Conservation (phyloP, 2,329 filamentous ascomycete genomes). For the Clarireedia hainanense region DNA sequence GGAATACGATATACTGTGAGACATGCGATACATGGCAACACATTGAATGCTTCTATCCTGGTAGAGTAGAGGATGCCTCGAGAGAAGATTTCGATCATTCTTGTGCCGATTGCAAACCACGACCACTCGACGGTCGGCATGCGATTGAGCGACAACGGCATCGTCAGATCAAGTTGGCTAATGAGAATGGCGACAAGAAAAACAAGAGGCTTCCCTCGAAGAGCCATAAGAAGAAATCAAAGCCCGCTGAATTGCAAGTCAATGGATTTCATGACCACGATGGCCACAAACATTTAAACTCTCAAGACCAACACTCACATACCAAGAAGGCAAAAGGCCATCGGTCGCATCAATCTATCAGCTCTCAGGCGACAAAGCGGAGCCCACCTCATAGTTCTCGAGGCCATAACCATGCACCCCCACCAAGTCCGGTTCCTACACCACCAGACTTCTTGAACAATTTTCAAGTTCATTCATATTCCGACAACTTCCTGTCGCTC, state of each 20-base stretch:
- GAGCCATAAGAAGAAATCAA: slow-evolving; percentile 80
- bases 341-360: slow-evolving; percentile 67
- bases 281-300: slow-evolving; percentile 37
- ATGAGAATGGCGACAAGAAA: slow-evolving; percentile 55
- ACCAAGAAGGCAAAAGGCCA: slow-evolving; percentile 80
- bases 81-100: slow-evolving; percentile 69
- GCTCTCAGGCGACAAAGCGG: slow-evolving; percentile 54
- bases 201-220: slow-evolving; percentile 68
- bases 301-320: slow-evolving; percentile 44
- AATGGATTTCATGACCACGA: slow-evolving; percentile 59
- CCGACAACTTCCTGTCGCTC: slow-evolving; percentile 65
- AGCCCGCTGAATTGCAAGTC: slow-evolving; percentile 57
- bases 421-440: slow-evolving; percentile 70
- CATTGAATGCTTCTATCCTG: slow-evolving; percentile 87
- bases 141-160: slow-evolving; percentile 67
- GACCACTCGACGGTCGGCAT: slow-evolving; percentile 62
- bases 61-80: slow-evolving; percentile 64
- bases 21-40: slow-evolving; percentile 97
- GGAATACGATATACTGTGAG: slow-evolving; percentile 95
- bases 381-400: slow-evolving; percentile 56
- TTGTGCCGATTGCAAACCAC: slow-evolving; percentile 81
- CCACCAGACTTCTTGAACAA: slow-evolving; percentile 58
- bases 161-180: slow-evolving; percentile 44
- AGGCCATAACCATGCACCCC: slow-evolving; percentile 47
- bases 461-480: slow-evolving; percentile 60